Evolutionary conservation across 2,329 filamentous ascomycete species (phyloP), one percentile per base, ranked within the genome.

Genomic region (Mycogone perniciosa): DNA sequence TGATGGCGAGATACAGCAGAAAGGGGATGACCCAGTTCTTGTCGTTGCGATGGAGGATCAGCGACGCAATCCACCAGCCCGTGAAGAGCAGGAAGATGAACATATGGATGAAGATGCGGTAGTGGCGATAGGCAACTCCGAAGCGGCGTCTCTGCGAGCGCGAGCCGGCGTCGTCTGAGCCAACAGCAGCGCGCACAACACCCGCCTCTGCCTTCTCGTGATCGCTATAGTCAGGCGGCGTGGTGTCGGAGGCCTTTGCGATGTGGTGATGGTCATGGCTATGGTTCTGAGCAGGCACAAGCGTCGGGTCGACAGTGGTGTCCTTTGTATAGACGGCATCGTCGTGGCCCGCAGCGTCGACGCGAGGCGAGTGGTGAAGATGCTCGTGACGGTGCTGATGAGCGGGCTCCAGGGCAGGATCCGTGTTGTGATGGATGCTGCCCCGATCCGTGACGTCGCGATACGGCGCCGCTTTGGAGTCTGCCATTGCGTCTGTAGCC

Each of bases 21-120:
- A 95, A 93, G 0, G 90, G 89, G 45, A 91, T 80, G 51, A 95
- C 69, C 89, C 89, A 95, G 62, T 88, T 89, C 68, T 75, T 76
- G 62, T 89, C 82, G 53, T 85, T 59, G 53, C 81, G 81, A 65
- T 92, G 88, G 48, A 89, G 73, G 53, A 90, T 74, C 44, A 92
- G 71, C 49, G 84, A 81, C 6, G 85, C 83, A 57, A 91, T 85
- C 86, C 86, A 91, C 87, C 87, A 90, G 61, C 73, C 75, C 3
- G 74, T 76, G 54, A 74, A 72, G 50, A 76, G 57, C 45, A 60
- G 57, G 47, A 71, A 71, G 60, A 76, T 57, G 62, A 74, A 59
- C 57, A 74, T 54, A 64, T 81, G 78, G 42, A 72, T 62, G 41
- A 74, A 59, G 51, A 74, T 65, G 37, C 74, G 71, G 57, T 72